Evolutionary conservation across 1,284 basidiomycete genomes (phyloP), one percentile per base, ranked within the genome.

Genomic region (Volvariella surrecta): DNA sequence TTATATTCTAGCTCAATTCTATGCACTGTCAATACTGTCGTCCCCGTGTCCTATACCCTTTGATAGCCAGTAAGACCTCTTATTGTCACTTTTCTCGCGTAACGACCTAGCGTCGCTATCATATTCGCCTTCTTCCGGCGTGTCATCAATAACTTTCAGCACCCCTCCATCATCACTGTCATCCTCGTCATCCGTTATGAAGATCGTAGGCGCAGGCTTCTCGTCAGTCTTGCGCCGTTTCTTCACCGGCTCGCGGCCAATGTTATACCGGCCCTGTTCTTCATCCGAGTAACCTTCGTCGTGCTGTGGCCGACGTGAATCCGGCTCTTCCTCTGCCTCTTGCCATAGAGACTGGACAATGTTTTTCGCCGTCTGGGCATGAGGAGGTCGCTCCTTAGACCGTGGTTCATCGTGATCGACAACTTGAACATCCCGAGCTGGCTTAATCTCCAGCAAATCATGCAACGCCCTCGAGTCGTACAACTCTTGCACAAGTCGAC

Each of bases 391-490:
- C 28, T 39, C 42, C 28, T 42, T 44, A 28, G 16, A 18, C 18
- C 45, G 47, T 34, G 35, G 17, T 24, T 16, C 42, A 20, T 34
- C 43, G 20, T 48, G 42, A 32, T 39, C 38, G 19, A 37, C 46
- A 43, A 34, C 38, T 6, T 49, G 16, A 43, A 58, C 34, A 4
- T 35, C 34, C 7, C 6, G 7, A 35, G n/a, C 13, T 16, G 34
- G 64, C 44, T 67, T 58, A 4, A 85, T 61, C 3, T 73, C 76
- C 2, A 89, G 61, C 32, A 81, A 62, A 20, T 68, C 62, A 51
- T 91, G 88, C 41, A 92, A 57, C 1, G 63, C 60, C 40, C 73
- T 64, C 40, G 69, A 68, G 47, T 84, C 74, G 54, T 84, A 85
- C 11, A 91, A 67, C 48, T 87, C 82, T 55, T 76, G 71, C 4